Base-by-base conservation (phyloP, 2,329 filamentous ascomycete species). In the Colletotrichum sp. region DNA sequence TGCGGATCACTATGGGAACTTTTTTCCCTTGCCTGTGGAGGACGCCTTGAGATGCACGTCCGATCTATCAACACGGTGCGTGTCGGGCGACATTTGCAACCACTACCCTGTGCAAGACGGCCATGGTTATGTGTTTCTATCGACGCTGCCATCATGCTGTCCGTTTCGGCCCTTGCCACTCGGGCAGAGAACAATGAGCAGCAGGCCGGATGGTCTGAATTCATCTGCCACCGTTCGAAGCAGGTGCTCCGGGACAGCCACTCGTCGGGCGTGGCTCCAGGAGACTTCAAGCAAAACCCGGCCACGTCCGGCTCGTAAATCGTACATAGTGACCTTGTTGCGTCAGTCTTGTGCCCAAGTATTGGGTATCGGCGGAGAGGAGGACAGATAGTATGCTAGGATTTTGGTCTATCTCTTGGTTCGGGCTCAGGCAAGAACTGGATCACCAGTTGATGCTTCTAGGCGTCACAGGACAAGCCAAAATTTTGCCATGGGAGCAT, bases 241-340 rank as follows among this genome's bases (percentile, higher is more conserved):
- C 61, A 18, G 30, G 36, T 24, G 30, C 21, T 61, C 32, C 15
- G 24, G 65, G 43, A 21, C 52, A 24, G 36, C 58, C 15, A 38
- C 43, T 36, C 70, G 30, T 43, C 56, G 34, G 52, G 64, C 36
- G 38, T 62, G 65, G 66, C 38, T 38, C 43, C 18, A 55, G 55
- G n/a, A 43, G 30, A 52, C 28, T 24, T 21, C 28, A 28, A 38
- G 48, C 24, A 66, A 30, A 26, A 30, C 9, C 18, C 48, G 56
- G 70, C 43, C 26, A 43, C 21, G 48, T 15, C 43, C 26, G 60
- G 74, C 71, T 38, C 74, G 66, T 76, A 76, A 76, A 75, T 76
- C 74, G 74, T 76, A 76, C 71, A 75, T 76, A 76, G 74, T 76
- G 74, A 76, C 66, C 52, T 62, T 66, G 36, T 66, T 75, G 61